These are phyloP conservation scores for Hymenoscyphus fraxineus DNA, from an alignment of 2,329 filamentous ascomycete species.

Conservation along the genomic window DNA sequence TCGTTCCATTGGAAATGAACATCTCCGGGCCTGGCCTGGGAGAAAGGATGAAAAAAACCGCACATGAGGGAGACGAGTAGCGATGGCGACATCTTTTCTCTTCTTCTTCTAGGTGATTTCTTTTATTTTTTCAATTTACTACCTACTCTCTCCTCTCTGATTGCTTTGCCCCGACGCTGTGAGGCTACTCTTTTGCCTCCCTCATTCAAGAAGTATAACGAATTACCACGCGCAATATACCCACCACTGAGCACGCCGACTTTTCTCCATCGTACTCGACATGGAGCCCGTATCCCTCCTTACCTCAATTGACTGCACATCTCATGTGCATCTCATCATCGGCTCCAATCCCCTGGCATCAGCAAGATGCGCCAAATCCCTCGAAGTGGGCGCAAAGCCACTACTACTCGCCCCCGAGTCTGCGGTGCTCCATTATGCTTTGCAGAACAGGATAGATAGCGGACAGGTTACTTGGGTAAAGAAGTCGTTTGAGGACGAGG, in stretches of 20 bases:
- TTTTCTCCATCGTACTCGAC: background rate
- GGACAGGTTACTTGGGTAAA: conserved; percentile 63
- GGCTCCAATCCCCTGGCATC: conserved; percentile 86
- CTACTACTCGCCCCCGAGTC: conserved; percentile 71
- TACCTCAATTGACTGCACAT: conserved; percentile 65
- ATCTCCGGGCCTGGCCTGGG: background rate
- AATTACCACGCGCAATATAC: background rate
- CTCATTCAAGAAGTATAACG: background rate
- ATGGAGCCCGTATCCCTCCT: conserved; percentile 51
- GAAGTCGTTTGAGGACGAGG: conserved; percentile 63
- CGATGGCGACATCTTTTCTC: background rate
- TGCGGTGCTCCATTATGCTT: conserved; percentile 53
- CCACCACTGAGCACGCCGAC: background rate
- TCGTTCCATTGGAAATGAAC: background rate
- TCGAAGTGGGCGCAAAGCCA: conserved; percentile 77
- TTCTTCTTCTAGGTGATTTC: background rate
- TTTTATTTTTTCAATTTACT: background rate
- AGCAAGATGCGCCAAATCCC: conserved; percentile 72
- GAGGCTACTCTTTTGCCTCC: background rate
- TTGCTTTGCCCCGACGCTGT: background rate
- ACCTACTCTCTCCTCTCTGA: background rate
- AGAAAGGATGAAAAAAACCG: background rate
- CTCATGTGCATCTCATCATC: conserved; percentile 77
- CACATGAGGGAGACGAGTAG: background rate
- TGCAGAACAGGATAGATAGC: conserved; percentile 62